phyloP scores from a whole-genome alignment of 2,329 filamentous ascomycete genomes.

The Epichloe festucae region DNA sequence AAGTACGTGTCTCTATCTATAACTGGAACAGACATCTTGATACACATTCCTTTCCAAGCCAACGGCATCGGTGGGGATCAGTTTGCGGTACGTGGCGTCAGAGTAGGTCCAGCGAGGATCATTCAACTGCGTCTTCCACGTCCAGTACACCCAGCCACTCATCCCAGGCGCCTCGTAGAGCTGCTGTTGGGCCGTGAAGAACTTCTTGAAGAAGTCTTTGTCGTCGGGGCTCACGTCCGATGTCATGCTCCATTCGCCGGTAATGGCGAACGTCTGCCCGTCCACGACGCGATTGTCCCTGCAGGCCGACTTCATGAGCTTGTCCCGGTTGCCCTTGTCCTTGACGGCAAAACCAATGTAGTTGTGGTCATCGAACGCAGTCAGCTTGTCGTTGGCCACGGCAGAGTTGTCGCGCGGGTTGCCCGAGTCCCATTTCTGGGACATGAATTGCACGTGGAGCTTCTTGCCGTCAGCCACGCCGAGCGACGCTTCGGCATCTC shows the following conservation, averaged over 20 bases:
- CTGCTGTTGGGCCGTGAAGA: conserved; percentile 43
- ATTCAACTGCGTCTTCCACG: conserved; percentile 35
- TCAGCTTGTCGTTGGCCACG: conserved; percentile 25
- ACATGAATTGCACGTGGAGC: conserved; percentile 35
- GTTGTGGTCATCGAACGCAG: conserved; percentile 44
- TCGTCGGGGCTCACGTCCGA: conserved; percentile 30
- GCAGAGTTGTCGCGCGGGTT: conserved; percentile 8
- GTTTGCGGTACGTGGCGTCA: conserved; percentile 10
- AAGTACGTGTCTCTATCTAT: background rate
- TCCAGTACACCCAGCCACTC: conserved; percentile 47
- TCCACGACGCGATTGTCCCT: conserved; percentile 28
- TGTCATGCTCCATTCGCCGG: conserved; percentile 45
- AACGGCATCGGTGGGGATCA: conserved; percentile 13
- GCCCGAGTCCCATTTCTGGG: conserved; percentile 39
- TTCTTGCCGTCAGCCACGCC: conserved; percentile 8
- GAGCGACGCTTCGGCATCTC: conserved; percentile 11
- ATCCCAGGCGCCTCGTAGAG: conserved; percentile 35
- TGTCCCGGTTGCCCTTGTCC: conserved; percentile 8
- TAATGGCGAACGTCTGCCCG: conserved; percentile 25
- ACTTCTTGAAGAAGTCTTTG: conserved; percentile 38
- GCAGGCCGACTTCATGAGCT: conserved; percentile 26
- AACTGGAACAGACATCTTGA: conserved; percentile 13
- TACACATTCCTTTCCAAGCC: conserved; percentile 14
- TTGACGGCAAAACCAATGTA: conserved; percentile 22
- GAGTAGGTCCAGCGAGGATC: conserved; percentile 20